A percentile compares a stretch with the other conserved stretches of the same genome.
phyloP scores from a whole-genome alignment of 2,329 filamentous ascomycete genomes.

The Colletotrichum sp. region DNA sequence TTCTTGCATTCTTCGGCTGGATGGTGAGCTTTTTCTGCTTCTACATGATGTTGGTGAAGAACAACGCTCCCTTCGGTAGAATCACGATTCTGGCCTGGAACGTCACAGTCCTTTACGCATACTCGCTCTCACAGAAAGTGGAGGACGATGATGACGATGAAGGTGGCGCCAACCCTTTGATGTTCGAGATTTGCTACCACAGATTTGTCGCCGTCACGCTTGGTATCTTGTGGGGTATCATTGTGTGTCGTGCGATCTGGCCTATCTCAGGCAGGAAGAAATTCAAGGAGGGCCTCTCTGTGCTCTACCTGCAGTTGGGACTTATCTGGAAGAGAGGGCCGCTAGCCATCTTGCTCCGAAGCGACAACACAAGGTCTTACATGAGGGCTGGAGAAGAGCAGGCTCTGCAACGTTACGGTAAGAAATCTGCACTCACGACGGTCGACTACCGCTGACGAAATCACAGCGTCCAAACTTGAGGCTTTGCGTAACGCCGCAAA shows the following conservation, averaged over 20 bases:
- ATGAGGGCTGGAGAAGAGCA: constrained; percentile 89
- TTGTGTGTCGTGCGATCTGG: constrained; percentile 90
- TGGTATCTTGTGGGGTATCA: constrained; percentile 90
- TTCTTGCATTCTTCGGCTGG: constrained; percentile 83
- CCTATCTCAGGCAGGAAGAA: constrained; percentile 89
- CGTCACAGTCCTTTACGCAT: constrained; percentile 91
- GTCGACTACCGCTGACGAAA: neutral
- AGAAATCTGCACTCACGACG: constrained; percentile 5
- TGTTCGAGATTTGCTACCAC: constrained; percentile 87
- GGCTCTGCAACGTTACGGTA: constrained; percentile 79
- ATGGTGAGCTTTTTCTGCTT: constrained; percentile 83
- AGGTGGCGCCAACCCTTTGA: constrained; percentile 81
- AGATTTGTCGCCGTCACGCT: constrained; percentile 85
- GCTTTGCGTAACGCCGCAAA: constrained; percentile 73
- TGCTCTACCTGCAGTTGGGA: constrained; percentile 94
- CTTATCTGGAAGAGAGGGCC: constrained; percentile 96
- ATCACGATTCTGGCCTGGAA: constrained; percentile 98
- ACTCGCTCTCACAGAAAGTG: constrained; percentile 82
- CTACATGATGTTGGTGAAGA: constrained; percentile 84
- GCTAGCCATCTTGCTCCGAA: constrained; percentile 73
- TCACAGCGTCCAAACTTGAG: constrained; percentile 69
- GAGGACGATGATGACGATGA: constrained; percentile 87
- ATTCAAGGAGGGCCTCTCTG: constrained; percentile 85
- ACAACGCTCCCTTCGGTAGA: constrained; percentile 87
- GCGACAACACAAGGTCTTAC: constrained; percentile 67